Conservation (phyloP, 257 asterid genomes). For the Anisodus acutangulus region DNA sequence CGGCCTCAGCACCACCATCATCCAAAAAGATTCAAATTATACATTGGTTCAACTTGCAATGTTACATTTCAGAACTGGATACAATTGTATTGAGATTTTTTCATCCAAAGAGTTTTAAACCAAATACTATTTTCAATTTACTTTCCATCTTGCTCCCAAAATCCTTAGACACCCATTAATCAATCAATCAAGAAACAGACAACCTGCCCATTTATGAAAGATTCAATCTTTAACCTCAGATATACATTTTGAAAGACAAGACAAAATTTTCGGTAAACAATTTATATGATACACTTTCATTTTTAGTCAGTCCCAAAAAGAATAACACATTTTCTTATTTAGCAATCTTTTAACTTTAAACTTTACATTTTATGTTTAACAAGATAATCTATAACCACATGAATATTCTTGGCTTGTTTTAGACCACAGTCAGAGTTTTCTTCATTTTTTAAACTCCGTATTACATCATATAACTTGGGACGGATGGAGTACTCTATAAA, state of each 20-base stretch:
- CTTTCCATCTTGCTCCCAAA: background rate
- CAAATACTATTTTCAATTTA: background rate
- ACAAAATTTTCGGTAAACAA: background rate
- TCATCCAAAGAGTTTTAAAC: background rate
- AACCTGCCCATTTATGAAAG: background rate
- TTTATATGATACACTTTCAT: no score
- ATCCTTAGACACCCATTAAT: background rate
- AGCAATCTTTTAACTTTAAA: no score
- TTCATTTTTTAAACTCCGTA: no score
- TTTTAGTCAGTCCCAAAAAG: no score
- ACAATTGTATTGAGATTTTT: background rate
- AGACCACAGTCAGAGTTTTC: no score
- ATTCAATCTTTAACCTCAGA: background rate
- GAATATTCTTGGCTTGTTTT: no score
- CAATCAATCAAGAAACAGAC: background rate
- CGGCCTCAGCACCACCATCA: background rate
- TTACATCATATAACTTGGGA: no score
- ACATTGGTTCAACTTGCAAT: background rate
- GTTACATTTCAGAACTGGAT: conserved; percentile 19
- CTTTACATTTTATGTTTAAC: no score
- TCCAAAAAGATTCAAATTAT: background rate
- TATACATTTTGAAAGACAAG: background rate
- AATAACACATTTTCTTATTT: no score
- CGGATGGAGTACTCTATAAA: no score
- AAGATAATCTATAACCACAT: no score